Percentiles rank a stretch among this genome's conserved stretches.
Conservation (phyloP, 306 rosid genomes). For the Quercus agrifolia region DNA sequence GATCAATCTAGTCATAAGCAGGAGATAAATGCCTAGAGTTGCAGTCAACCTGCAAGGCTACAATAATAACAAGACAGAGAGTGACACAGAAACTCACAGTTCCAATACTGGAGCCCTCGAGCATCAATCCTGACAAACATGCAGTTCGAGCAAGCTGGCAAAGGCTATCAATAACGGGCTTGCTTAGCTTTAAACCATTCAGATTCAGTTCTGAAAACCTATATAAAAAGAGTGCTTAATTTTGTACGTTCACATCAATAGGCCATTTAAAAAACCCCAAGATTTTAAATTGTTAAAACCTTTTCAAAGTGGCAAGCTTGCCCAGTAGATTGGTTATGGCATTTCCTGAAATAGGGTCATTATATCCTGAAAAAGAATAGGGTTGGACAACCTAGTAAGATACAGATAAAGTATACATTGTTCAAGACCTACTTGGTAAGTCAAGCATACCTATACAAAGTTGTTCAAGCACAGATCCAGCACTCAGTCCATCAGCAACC, state of each 20-base stretch:
- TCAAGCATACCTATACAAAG: slow-evolving; percentile 65
- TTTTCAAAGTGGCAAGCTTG: slow-evolving; percentile 72
- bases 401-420: not conserved
- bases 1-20: slow-evolving; percentile 18
- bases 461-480: slow-evolving; percentile 60
- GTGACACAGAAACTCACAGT: slow-evolving; percentile 51
- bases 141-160: slow-evolving; percentile 57
- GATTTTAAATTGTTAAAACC: slow-evolving; percentile 41
- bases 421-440: slow-evolving; percentile 4
- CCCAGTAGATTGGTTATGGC: slow-evolving; percentile 52
- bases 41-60: slow-evolving; percentile 4
- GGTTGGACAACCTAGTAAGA: slow-evolving; percentile 15
- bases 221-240: not conserved
- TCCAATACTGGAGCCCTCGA: slow-evolving; percentile 80
- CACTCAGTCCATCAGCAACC: slow-evolving; percentile 64
- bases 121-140: slow-evolving; percentile 62
- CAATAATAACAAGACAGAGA: slow-evolving; percentile 14
- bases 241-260: slow-evolving; percentile 7
- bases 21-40: slow-evolving; percentile 14
- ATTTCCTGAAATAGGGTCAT: slow-evolving; percentile 68
- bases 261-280: not conserved
- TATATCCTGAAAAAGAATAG: slow-evolving; percentile 57
- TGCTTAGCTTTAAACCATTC: slow-evolving; percentile 77
- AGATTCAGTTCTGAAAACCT: slow-evolving; percentile 80
- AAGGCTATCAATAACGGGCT: slow-evolving; percentile 70